Evolutionary conservation across 2,329 filamentous ascomycete genomes (phyloP).

Genomic region (Leptographium radiaticola): DNA sequence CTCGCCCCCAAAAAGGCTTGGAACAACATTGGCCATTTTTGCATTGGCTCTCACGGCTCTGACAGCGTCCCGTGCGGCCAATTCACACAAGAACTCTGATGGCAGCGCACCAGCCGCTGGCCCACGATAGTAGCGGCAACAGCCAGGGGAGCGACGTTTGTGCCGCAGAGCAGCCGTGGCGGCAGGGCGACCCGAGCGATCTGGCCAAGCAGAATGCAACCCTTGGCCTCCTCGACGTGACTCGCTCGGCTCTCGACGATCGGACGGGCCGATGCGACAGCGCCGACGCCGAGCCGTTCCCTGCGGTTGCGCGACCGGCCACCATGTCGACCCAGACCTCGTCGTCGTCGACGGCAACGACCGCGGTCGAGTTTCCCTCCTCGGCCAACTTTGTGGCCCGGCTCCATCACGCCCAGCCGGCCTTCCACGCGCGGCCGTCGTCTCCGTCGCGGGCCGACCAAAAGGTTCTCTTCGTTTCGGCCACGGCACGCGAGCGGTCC

Average conservation of each 20-base stretch:
- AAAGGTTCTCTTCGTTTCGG: slow-evolving; percentile 6
- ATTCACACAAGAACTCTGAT: slow-evolving; percentile 2
- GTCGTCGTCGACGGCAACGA: slow-evolving; percentile 2
- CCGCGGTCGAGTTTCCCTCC: slow-evolving; percentile 3
- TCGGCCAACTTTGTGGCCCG: slow-evolving; percentile 8
- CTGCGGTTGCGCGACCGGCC: not conserved
- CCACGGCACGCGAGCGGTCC: slow-evolving; percentile 1
- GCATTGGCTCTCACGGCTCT: not conserved
- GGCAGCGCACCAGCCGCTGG: slow-evolving; percentile 5
- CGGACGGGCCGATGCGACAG: not conserved
- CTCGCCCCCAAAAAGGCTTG: not conserved
- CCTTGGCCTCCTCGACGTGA: not conserved
- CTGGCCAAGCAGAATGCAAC: not conserved
- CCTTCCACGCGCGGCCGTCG: not conserved
- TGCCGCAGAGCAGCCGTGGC: not conserved
- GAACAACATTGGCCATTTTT: not conserved
- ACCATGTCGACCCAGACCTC: not conserved
- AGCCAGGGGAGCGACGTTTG: not conserved
- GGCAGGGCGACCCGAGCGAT: not conserved
- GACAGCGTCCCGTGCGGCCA: not conserved
- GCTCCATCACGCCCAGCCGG: slow-evolving; percentile 4
- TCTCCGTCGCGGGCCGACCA: slow-evolving; percentile 1
- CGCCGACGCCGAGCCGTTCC: not conserved
- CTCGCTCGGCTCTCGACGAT: too few relatives aligned
- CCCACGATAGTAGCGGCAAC: slow-evolving; percentile 2